Conservation (phyloP, 257 asterid species). For the Eustoma russellianum region DNA sequence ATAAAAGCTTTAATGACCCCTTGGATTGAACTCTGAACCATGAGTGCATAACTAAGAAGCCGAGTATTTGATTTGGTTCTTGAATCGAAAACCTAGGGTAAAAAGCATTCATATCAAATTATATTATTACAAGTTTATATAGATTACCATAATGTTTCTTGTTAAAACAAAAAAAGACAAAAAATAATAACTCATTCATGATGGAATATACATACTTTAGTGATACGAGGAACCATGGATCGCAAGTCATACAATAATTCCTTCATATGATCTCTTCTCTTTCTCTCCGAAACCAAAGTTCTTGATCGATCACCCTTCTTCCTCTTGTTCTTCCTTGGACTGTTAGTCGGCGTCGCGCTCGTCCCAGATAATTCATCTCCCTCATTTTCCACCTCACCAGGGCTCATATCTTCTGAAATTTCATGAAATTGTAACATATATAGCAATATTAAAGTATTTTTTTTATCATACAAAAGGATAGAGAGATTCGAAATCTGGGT, state of each 20-base stretch:
- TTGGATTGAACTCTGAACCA: too few species aligned
- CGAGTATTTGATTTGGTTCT: too few species aligned
- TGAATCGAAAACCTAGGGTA: too few species aligned
- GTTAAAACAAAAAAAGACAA: too few species aligned
- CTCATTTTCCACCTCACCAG: slow-evolving; percentile 18
- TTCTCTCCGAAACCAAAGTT: slow-evolving; percentile 59
- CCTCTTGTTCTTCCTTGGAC: slow-evolving; percentile 6
- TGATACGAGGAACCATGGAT: slow-evolving; percentile 72
- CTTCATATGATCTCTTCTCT: slow-evolving; percentile 83
- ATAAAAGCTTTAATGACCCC: too few species aligned
- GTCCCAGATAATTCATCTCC: slow-evolving; percentile 30
- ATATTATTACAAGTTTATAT: too few species aligned
- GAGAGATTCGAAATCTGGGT: slow-evolving; percentile 1
- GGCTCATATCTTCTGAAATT: background rate
- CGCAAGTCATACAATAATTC: slow-evolving; percentile 74
- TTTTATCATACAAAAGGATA: too few species aligned
- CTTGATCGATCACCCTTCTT: slow-evolving; percentile 46
- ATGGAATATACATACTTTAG: slow-evolving; percentile 42
- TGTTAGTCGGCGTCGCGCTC: slow-evolving; percentile 2
- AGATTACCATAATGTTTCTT: too few species aligned
- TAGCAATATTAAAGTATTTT: slow-evolving; percentile 10
- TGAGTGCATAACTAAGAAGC: too few species aligned
- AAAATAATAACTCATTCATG: too few species aligned
- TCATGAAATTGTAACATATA: slow-evolving; percentile 1
- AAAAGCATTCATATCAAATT: too few species aligned